A percentile compares a stretch with the other conserved stretches of the same genome.
Evolutionary conservation across 2,329 filamentous ascomycete genomes (phyloP).

Genomic region (Aureobasidium lini): DNA sequence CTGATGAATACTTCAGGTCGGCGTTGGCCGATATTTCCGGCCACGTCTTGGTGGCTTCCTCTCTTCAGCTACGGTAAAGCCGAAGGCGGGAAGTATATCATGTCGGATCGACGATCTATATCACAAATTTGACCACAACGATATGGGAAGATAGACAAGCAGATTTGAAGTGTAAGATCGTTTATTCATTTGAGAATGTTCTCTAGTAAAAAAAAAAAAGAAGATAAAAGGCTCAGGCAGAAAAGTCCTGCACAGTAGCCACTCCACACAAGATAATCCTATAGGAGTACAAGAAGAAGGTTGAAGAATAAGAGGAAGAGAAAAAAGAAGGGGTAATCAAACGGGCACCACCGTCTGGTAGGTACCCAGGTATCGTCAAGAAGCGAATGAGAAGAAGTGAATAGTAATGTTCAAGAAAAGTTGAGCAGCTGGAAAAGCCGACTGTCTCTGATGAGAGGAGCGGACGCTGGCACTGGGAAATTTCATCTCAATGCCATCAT

Average conservation of each 20-base stretch:
- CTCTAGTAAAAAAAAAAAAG: neutral
- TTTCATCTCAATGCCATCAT: neutral
- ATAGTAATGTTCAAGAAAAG: conserved; percentile 7
- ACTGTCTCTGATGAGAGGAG: neutral
- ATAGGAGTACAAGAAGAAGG: neutral
- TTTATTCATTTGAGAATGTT: neutral
- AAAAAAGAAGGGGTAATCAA: neutral
- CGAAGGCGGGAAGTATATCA: neutral
- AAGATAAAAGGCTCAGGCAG: conserved; percentile 1
- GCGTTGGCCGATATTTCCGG: neutral
- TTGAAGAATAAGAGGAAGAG: neutral
- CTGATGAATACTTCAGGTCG: neutral
- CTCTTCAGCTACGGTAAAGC: neutral
- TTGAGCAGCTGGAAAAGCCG: neutral
- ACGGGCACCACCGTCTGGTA: neutral
- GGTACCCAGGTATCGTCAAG: conserved; percentile 10
- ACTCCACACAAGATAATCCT: neutral
- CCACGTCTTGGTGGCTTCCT: neutral
- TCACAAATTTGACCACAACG: no score
- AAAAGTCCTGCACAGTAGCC: neutral
- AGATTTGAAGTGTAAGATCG: neutral
- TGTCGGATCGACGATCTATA: neutral
- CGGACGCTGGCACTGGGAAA: neutral
- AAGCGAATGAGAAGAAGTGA: conserved; percentile 3
- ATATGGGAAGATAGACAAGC: neutral